These are phyloP conservation scores for Angomonas desouzai DNA, from an alignment of 208 protist species.

Conservation along the genomic window DNA sequence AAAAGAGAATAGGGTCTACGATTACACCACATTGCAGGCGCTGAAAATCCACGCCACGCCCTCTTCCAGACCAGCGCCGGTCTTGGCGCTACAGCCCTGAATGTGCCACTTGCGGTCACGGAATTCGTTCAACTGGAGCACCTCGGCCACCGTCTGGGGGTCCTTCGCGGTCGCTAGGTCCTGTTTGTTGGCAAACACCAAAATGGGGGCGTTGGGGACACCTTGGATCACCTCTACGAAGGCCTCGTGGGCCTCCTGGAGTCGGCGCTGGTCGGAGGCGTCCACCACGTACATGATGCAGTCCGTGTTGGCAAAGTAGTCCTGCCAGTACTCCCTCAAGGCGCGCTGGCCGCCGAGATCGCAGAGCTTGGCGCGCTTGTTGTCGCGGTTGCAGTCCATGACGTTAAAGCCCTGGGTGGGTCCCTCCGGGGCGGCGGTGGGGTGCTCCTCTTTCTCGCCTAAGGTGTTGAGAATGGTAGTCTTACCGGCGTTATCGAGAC, in stretches of 20 bases:
- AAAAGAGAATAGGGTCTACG: not conserved
- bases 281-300: slow-evolving; percentile 98
- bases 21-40: slow-evolving; percentile 33
- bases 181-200: slow-evolving; percentile 99
- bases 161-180: slow-evolving; percentile 94
- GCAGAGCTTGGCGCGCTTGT: slow-evolving; percentile 97
- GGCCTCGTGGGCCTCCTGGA: slow-evolving; percentile 91
- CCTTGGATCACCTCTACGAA: slow-evolving; percentile 93
- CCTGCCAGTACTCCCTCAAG: slow-evolving; percentile 97
- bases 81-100: slow-evolving; percentile 95
- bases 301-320: slow-evolving; percentile 97
- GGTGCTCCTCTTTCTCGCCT: slow-evolving; percentile 62
- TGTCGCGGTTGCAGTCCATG: slow-evolving; percentile 93
- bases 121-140: slow-evolving; percentile 82
- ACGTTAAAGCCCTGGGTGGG: slow-evolving; percentile 99
- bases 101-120: slow-evolving; percentile 95
- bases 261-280: slow-evolving; percentile 85
- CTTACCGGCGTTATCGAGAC: slow-evolving; percentile 96
- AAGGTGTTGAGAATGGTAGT: slow-evolving; percentile 95
- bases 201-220: slow-evolving; percentile 95
- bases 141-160: slow-evolving; percentile 67
- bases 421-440: slow-evolving; percentile 89
- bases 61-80: slow-evolving; percentile 88
- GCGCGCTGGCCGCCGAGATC: slow-evolving; percentile 99
- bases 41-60: slow-evolving; percentile 92